phyloP scores from a whole-genome alignment of 2,329 filamentous ascomycete species.

The Fusarium heterosporum region DNA sequence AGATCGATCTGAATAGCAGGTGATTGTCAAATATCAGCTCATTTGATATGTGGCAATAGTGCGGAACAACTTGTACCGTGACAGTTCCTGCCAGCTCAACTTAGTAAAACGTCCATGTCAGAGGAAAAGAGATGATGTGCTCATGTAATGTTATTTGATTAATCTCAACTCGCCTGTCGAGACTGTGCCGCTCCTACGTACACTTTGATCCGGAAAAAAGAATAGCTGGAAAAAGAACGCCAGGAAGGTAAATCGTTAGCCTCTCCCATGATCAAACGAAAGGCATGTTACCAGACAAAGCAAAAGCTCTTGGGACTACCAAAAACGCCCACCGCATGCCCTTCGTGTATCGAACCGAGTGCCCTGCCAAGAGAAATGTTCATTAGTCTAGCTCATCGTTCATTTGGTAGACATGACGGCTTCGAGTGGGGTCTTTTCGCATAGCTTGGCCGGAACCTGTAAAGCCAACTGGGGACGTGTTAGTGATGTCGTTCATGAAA shows the following conservation, averaged over 20 bases:
- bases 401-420: constrained; percentile 85
- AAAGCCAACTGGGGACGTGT: constrained; percentile 80
- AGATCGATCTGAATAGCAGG: constrained; percentile 53
- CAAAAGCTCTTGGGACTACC: constrained; percentile 43
- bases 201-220: constrained; percentile 30
- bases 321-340: constrained; percentile 45
- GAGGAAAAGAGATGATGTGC: constrained; percentile 10
- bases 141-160: constrained; percentile 41
- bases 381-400: constrained; percentile 78
- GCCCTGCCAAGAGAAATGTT: constrained; percentile 46
- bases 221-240: constrained; percentile 43
- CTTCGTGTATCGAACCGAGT: constrained; percentile 33
- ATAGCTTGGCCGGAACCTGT: constrained; percentile 95
- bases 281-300: constrained; percentile 54
- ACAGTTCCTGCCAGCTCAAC: constrained; percentile 31
- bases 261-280: constrained; percentile 52
- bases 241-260: constrained; percentile 55
- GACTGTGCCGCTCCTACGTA: constrained; percentile 39
- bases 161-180: constrained; percentile 26
- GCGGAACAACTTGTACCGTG: constrained; percentile 1
- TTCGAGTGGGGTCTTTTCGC: constrained; percentile 88
- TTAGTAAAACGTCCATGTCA: constrained; percentile 34
- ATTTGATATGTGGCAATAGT: constrained; percentile 9
- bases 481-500: constrained; percentile 23
- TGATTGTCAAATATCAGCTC: constrained; percentile 5